These are phyloP conservation scores for slime mould (Dictyostelium discoideum) DNA, from an alignment of 78 protist species.

Conservation along the genomic window dicty_2.7 NC_007088.5:2607501-2608000, in stretches of 20 bases:
- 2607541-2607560: not conserved
- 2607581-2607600: not conserved
- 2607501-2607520: not conserved
- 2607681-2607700: not conserved
- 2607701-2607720: not conserved
- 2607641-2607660: not conserved
- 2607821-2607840: not conserved
- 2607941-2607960: too few species aligned
- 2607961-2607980: too few species aligned
- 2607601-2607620: not conserved
- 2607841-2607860: not conserved
- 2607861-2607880: not conserved
- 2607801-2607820: not conserved
- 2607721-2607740: not conserved
- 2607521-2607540: not conserved
- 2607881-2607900: not conserved
- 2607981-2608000: too few species aligned
- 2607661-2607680: not conserved
- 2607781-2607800: conserved; percentile 1
- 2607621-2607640: not conserved
- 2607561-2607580: not conserved
- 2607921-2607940: not conserved
- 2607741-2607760: not conserved
- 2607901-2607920: not conserved
- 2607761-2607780: not conserved